These are phyloP conservation scores for Hypomontagnella submonticulosa DNA, from an alignment of 495 filamentous ascomycete genomes.

Conservation along the genomic window DNA sequence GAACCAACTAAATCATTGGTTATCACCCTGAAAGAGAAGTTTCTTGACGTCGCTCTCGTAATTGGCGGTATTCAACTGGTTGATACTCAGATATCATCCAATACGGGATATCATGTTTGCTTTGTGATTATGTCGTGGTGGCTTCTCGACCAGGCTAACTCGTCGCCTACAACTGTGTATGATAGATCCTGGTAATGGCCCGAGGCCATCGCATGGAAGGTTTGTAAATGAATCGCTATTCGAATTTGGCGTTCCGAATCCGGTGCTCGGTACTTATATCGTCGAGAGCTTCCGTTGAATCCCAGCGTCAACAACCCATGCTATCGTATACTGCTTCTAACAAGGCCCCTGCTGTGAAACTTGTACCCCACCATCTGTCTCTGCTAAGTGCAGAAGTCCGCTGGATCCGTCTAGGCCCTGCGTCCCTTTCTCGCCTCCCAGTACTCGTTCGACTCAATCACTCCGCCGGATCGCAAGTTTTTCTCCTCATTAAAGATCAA, in stretches of 20 bases:
- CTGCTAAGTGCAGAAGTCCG: background rate
- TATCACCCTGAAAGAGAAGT: slow-evolving; percentile 24
- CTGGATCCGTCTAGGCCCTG: background rate
- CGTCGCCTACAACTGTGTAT: slow-evolving; percentile 3
- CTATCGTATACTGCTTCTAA: slow-evolving; percentile 19
- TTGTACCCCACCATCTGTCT: background rate
- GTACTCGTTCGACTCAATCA: background rate
- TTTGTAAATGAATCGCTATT: background rate
- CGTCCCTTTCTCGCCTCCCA: background rate
- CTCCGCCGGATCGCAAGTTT: background rate
- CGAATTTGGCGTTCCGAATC: slow-evolving; percentile 1
- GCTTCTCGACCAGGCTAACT: slow-evolving; percentile 16
- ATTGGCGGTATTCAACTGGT: slow-evolving; percentile 32
- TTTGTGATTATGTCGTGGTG: slow-evolving; percentile 7
- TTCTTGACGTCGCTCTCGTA: slow-evolving; percentile 20
- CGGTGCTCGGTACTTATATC: slow-evolving; percentile 3
- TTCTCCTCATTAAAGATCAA: background rate
- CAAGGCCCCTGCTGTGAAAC: background rate
- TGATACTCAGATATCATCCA: slow-evolving; percentile 32
- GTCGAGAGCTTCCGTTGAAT: background rate
- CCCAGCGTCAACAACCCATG: background rate
- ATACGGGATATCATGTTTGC: slow-evolving; percentile 12
- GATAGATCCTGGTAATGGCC: slow-evolving; percentile 5
- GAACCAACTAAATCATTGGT: slow-evolving; percentile 8
- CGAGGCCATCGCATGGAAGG: slow-evolving; percentile 1